Evolutionary conservation across 164 flowering plant genomes (phyloP).

Genomic region (Echeveria elegans): DNA sequence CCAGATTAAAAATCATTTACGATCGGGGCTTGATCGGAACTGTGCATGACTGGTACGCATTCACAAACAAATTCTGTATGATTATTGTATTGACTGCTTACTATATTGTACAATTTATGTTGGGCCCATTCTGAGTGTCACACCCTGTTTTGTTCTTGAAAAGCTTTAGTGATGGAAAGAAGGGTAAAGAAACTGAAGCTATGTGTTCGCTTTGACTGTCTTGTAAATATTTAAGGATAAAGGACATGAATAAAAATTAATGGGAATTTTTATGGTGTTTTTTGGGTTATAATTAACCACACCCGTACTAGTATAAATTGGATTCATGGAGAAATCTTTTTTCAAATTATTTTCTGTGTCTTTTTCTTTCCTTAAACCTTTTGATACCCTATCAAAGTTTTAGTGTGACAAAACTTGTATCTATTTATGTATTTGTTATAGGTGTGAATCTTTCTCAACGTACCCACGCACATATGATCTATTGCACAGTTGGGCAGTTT

Average conservation of each 20-base stretch:
- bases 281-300: too few relatives aligned
- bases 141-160: not conserved
- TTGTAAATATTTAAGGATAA: too few relatives aligned
- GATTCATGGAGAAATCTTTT: too few relatives aligned
- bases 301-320: too few relatives aligned
- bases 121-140: not conserved
- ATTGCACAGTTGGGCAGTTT: conserved; percentile 72
- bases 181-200: not conserved
- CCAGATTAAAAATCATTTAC: conserved; percentile 55
- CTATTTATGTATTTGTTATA: conserved; percentile 17
- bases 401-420: too few relatives aligned
- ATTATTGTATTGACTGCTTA: not conserved
- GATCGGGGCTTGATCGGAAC: conserved; percentile 79
- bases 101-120: not conserved
- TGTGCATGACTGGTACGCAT: conserved; percentile 69
- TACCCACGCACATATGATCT: conserved; percentile 93
- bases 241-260: too few relatives aligned
- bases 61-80: not conserved
- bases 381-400: not conserved
- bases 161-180: not conserved
- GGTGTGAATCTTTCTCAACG: conserved; percentile 87
- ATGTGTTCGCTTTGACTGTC: too few relatives aligned
- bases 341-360: too few relatives aligned
- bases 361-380: too few relatives aligned
- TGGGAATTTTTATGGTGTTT: too few relatives aligned